A percentile compares a stretch with the other conserved stretches of the same genome.
phyloP scores from a whole-genome alignment of 768 basidiomycete species.

The Russula olivacea region DNA sequence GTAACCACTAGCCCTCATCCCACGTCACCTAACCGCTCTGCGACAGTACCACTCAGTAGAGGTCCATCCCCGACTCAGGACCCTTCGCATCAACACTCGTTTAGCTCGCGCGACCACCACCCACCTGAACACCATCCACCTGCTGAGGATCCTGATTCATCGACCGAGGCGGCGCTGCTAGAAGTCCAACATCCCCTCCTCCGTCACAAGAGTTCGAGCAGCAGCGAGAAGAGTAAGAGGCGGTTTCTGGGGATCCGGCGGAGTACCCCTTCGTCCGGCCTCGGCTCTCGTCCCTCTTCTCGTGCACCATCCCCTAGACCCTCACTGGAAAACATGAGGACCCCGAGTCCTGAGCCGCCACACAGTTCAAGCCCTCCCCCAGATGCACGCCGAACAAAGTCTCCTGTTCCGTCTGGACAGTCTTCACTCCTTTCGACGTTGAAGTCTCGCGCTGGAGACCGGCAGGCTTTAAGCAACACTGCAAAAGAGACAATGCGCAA shows the following conservation, averaged over 20 bases:
- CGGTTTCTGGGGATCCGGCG: constrained; percentile 19
- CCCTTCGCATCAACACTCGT: neutral
- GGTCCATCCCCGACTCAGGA: constrained; percentile 12
- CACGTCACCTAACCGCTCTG: neutral
- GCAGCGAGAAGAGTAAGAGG: constrained; percentile 20
- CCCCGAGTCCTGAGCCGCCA: constrained; percentile 3
- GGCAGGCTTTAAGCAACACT: constrained; percentile 76
- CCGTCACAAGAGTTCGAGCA: constrained; percentile 14
- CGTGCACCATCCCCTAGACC: constrained; percentile 15
- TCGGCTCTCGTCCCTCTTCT: constrained; percentile 16
- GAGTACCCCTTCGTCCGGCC: constrained; percentile 5
- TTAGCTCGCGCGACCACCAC: neutral
- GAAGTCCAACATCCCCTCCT: constrained; percentile 10
- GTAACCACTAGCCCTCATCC: neutral
- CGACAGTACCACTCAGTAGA: constrained; percentile 1
- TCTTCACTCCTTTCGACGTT: constrained; percentile 59
- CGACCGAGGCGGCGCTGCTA: neutral
- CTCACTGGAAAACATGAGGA: constrained; percentile 13
- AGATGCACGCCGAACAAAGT: neutral
- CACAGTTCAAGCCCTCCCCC: neutral
- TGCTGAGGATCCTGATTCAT: constrained; percentile 1
- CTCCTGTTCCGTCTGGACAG: constrained; percentile 3
- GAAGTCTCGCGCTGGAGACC: constrained; percentile 72
- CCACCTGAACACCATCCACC: neutral
- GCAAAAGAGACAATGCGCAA: constrained; percentile 89